Conservation (phyloP, 768 basidiomycete species). For the Filobasidium wieringae region DNA sequence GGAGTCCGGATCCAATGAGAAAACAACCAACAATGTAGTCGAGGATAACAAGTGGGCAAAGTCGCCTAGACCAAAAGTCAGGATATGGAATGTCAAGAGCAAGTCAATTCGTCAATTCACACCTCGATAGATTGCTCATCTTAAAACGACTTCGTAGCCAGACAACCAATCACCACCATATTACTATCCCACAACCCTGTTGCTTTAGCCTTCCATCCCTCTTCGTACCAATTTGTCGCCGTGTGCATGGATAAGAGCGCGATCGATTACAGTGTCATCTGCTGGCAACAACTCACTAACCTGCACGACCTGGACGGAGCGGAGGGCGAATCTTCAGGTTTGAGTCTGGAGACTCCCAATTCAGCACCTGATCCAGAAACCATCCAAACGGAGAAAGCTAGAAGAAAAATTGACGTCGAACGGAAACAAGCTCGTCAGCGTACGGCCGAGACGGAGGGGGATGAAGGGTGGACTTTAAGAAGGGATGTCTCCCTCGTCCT, state of each 20-base stretch:
- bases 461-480: constrained; percentile 10
- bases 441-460: not conserved
- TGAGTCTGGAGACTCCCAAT: not conserved
- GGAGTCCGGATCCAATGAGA: not conserved
- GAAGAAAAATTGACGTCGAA: constrained; percentile 1
- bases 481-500: constrained; percentile 2
- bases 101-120: not conserved
- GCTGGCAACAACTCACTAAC: constrained; percentile 3
- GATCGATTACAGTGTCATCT: constrained; percentile 4
- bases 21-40: not conserved
- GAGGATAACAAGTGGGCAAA: not conserved
- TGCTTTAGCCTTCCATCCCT: constrained; percentile 8
- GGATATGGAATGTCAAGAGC: constrained; percentile 9
- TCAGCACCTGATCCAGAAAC: not conserved
- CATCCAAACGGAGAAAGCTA: not conserved
- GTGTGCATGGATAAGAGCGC: constrained; percentile 11
- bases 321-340: not conserved
- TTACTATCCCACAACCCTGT: constrained; percentile 8
- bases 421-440: not conserved
- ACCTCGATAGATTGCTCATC: not conserved
- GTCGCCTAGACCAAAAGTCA: constrained; percentile 1
- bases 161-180: constrained; percentile 11
- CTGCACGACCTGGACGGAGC: not conserved
- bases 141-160: not conserved
- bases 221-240: constrained; percentile 8